Percentiles rank a stretch among this genome's conserved stretches.
phyloP scores from a whole-genome alignment of 2,329 filamentous ascomycete genomes.

The Colletotrichum cuscutae region DNA sequence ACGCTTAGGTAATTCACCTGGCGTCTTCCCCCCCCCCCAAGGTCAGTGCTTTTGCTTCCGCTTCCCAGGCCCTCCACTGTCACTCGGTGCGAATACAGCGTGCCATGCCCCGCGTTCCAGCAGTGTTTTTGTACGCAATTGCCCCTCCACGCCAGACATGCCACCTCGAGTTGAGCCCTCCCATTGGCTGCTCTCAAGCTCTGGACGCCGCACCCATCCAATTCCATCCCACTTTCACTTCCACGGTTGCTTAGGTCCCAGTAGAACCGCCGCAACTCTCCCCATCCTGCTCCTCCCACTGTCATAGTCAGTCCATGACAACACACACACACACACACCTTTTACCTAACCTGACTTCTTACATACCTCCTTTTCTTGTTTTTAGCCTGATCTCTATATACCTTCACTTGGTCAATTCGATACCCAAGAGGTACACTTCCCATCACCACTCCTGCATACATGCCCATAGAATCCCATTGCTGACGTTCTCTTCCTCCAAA shows the following conservation, averaged over 20 bases:
- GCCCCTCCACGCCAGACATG: constrained; percentile 34
- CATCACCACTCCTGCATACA: neutral
- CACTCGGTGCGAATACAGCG: neutral
- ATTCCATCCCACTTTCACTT: neutral
- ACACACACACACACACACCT: neutral
- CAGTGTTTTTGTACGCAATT: constrained; percentile 18
- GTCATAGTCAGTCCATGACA: constrained; percentile 24
- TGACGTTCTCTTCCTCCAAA: neutral
- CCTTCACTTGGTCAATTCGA: neutral
- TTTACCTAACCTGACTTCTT: neutral
- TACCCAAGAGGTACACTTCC: neutral
- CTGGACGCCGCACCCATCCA: constrained; percentile 12
- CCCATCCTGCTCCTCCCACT: neutral
- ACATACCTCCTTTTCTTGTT: neutral
- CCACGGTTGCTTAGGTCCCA: neutral
- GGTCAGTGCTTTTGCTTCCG: constrained; percentile 22
- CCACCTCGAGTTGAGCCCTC: constrained; percentile 8
- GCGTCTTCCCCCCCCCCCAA: neutral
- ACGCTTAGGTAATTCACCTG: neutral
- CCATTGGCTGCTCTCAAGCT: constrained; percentile 25
- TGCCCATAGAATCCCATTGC: neutral
- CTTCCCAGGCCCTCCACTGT: neutral
- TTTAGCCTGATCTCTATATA: neutral
- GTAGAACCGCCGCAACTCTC: neutral
- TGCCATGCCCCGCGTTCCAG: constrained; percentile 24